Base-by-base conservation (phyloP, 306 rosid species). In the Glycine latifolia region DNA sequence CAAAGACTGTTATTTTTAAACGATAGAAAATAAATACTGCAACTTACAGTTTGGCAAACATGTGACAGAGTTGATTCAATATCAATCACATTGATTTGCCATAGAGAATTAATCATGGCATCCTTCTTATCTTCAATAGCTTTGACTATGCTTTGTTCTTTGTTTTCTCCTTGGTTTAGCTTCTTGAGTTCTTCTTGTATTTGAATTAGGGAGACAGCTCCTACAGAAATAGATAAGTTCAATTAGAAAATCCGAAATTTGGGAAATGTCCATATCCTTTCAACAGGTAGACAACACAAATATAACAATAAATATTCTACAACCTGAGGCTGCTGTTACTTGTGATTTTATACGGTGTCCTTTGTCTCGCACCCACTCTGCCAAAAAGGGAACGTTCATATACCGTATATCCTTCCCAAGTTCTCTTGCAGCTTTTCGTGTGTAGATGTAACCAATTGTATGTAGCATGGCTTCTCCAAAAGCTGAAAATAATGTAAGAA, bases 391-490 rank as follows among this genome's bases (percentile, higher is more conserved):
- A 8, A 96, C 99, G 46, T 90, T 96, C 99, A 96, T 91, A 67
- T 44, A 85, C 59, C 94, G 85, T 10, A 70, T 89, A 81, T 91
- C 98, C 88, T 79, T 96, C 85, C 98, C 98, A 8, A 93, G 88
- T 86, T 96, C 99, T 77, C n/a, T 93, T 53, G 98, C 79, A 70
- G 98, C 94, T 84, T 82, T 86, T 88, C 98, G 86, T 8, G 94
- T 91, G 90, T 96, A 96, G 74, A 93, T 92, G 76, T 96, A 96
- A 78, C 99, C 99, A 80, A 96, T 93, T 46, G 97, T 96, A 83
- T 96, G 97, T 75, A 96, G 89, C 99, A 93, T 96, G 79, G 98
- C 97, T 90, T 93, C 98, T 20, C 99, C 98, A 85, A 96, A 96
- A 87, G 97, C 98, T 92, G 87, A 84, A 77, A 68, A 60, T 43